phyloP scores from a whole-genome alignment of 495 filamentous ascomycete species.

The Podospora pseudoanserina region DNA sequence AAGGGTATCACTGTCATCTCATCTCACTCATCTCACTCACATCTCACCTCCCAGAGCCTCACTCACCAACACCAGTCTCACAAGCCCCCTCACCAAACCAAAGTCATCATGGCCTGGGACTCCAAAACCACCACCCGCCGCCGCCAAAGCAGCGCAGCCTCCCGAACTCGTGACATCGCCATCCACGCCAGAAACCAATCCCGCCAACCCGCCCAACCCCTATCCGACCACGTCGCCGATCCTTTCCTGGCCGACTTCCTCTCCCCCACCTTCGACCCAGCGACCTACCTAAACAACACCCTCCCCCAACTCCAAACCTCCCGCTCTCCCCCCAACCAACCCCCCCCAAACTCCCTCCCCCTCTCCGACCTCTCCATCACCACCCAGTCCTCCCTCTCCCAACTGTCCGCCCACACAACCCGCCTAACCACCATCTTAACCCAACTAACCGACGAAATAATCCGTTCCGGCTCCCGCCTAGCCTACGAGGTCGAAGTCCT shows the following conservation, averaged over 20 bases:
- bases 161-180: constrained; percentile 22
- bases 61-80: neutral
- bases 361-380: constrained; percentile 75
- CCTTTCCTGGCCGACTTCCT: constrained; percentile 65
- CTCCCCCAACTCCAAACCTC: constrained; percentile 61
- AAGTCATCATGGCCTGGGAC: constrained; percentile 30
- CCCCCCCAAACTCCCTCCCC: constrained; percentile 47
- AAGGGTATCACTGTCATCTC: neutral
- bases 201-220: constrained; percentile 35
- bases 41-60: neutral
- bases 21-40: neutral
- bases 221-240: constrained; percentile 57
- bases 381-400: constrained; percentile 77
- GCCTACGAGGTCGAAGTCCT: constrained; percentile 95
- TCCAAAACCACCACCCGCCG: constrained; percentile 26
- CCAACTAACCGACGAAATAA: constrained; percentile 88
- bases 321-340: neutral
- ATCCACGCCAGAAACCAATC: constrained; percentile 27
- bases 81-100: neutral
- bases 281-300: constrained; percentile 73
- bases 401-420: constrained; percentile 82
- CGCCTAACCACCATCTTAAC: constrained; percentile 79
- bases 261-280: constrained; percentile 69
- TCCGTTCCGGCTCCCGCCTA: constrained; percentile 77
- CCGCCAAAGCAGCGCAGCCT: constrained; percentile 32